phyloP scores from a whole-genome alignment of 352 stramenopile genomes.

The Phytophthora crassamura region DNA sequence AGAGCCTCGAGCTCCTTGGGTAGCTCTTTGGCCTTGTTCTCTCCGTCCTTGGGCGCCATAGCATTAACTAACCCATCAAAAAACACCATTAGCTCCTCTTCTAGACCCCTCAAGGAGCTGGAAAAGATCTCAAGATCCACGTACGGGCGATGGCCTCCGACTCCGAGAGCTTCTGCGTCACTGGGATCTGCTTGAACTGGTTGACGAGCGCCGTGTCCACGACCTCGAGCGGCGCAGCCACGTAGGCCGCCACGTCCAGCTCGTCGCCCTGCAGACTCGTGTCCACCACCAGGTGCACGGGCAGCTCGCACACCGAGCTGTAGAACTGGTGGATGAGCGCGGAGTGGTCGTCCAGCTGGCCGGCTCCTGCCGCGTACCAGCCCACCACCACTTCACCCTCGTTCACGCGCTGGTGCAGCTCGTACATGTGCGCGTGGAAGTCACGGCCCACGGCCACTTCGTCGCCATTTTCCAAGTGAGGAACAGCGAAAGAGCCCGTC shows the following conservation, averaged over 20 bases:
- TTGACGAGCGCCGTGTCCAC: constrained; percentile 92
- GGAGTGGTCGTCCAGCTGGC: constrained; percentile 93
- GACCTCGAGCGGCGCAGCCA: constrained; percentile 90
- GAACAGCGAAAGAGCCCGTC: constrained; percentile 97
- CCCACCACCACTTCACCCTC: constrained; percentile 95
- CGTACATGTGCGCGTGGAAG: constrained; percentile 98
- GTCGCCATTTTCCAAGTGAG: constrained; percentile 95
- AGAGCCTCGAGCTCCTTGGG: constrained; percentile 83
- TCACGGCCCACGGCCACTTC: constrained; percentile 98
- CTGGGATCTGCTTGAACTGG: constrained; percentile 94
- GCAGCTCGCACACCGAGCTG: constrained; percentile 91
- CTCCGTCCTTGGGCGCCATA: constrained; percentile 65
- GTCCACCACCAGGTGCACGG: constrained; percentile 96
- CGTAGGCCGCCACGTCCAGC: constrained; percentile 93
- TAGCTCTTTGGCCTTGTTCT: constrained; percentile 42
- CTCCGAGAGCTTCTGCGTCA: constrained; percentile 93
- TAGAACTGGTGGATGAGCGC: constrained; percentile 99
- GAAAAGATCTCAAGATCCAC: constrained; percentile 25
- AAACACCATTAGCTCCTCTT: constrained; percentile 2
- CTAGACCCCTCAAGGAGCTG: neutral
- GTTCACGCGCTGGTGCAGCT: constrained; percentile 95
- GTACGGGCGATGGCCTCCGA: constrained; percentile 94
- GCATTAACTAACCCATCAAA: constrained; percentile 59
- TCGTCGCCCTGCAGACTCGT: constrained; percentile 84
- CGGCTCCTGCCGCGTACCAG: constrained; percentile 93